Evolutionary conservation across 768 basidiomycete genomes (phyloP), one percentile per base, ranked within the genome.

Genomic region (Podaxis sp.): DNA sequence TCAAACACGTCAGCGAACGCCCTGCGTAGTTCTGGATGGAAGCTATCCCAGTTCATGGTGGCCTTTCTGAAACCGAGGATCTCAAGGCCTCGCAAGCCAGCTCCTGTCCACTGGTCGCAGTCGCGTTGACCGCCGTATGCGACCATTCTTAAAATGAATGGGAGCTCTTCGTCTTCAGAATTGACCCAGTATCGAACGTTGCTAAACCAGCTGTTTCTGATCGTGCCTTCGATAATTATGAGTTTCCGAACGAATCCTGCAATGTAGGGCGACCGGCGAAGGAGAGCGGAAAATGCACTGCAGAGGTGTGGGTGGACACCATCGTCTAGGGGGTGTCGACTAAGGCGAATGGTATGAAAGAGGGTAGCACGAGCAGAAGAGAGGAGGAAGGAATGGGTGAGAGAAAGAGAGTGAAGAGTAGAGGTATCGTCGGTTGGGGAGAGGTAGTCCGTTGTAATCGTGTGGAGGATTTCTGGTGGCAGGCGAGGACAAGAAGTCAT

Each of bases 191-290:
- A 62, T 12, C 60, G 40, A 7, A 33, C 40, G 30, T 49, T 30
- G n/a, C 60, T 30, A 13, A 46, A 62, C 60, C 60, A 62, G 60
- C 60, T 62, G 51, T 62, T 62, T 33, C 53, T 51, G 38, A 62
- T 55, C 5, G 60, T 62, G 7, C 60, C 60, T 36, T 62, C 60
- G 1, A 62, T 37, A 17, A 62, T 55, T 40, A 55, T 53, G n/a
- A 62, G 53, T 48, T 55, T 62, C 4, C 53, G 60, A 13, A 62
- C 44, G 22, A 33, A 62, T 4, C 44, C 41, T 2, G 60, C 52
- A 15, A 62, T 62, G 30, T 62, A 38, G 11, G 60, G 60, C 2
- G 60, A 62, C 17, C 22, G 13, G 13, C 46, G 60, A 4, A 62
- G 44, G 15, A 62, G 44, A 8, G 26, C 22, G 13, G 60, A 37